Evolutionary conservation across 1,284 basidiomycete genomes (phyloP).

Genomic region (Moniliophthora roreri): DNA sequence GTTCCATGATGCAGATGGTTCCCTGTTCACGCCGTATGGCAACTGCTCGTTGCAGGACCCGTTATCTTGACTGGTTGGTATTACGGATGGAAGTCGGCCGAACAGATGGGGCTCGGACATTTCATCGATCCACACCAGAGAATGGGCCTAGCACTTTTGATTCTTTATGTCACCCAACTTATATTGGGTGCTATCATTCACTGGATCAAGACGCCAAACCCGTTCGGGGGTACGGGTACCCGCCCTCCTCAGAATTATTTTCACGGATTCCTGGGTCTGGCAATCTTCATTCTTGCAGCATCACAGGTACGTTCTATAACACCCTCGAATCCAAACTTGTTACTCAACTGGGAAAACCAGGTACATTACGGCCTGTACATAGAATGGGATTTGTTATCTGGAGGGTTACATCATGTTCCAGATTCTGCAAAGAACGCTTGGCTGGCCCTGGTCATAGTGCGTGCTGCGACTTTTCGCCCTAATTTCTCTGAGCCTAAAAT

Average conservation of each 20-base stretch:
- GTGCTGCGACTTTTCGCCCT: slow-evolving; percentile 19
- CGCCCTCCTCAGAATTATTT: slow-evolving; percentile 51
- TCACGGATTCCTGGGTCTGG: slow-evolving; percentile 44
- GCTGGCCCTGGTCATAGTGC: slow-evolving; percentile 47
- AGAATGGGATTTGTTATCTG: slow-evolving; percentile 40
- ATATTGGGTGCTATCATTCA: slow-evolving; percentile 53
- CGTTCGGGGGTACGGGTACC: slow-evolving; percentile 28
- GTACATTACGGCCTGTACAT: slow-evolving; percentile 47
- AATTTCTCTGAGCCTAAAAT: slow-evolving; percentile 5
- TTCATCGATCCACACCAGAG: slow-evolving; percentile 50
- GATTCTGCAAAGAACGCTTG: slow-evolving; percentile 45
- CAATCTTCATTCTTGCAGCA: slow-evolving; percentile 44
- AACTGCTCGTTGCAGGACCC: slow-evolving; percentile 46
- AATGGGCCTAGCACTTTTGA: slow-evolving; percentile 55
- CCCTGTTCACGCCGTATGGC: slow-evolving; percentile 44
- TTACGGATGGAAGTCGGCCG: slow-evolving; percentile 36
- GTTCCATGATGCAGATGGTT: slow-evolving; percentile 48
- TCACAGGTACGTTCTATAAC: slow-evolving; percentile 40
- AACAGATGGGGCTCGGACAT: slow-evolving; percentile 27
- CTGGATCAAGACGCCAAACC: slow-evolving; percentile 40
- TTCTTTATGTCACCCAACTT: slow-evolving; percentile 55
- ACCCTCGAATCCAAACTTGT: no score
- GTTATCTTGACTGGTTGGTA: slow-evolving; percentile 50
- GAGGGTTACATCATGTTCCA: slow-evolving; percentile 37
- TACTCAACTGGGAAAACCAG: slow-evolving; percentile 22